A percentile compares a stretch with the other conserved stretches of the same genome.
These are phyloP conservation scores for Malus fusca DNA, from an alignment of 306 rosid species.

Conservation along the genomic window DNA sequence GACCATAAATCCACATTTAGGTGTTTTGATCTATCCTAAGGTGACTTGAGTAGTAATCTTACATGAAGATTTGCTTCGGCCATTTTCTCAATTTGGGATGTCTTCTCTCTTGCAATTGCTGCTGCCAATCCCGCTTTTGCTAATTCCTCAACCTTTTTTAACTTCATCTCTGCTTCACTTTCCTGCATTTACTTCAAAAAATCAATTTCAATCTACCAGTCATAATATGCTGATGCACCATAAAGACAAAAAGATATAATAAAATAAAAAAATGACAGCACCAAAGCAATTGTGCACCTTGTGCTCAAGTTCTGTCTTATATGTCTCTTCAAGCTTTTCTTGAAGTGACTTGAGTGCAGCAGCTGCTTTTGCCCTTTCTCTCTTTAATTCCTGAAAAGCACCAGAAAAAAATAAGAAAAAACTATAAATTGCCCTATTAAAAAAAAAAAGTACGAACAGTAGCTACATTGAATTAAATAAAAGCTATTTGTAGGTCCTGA, in stretches of 20 bases:
- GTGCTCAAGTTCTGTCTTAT: constrained; percentile 66
- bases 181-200: constrained; percentile 47
- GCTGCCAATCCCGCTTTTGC: constrained; percentile 81
- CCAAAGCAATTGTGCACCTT: constrained; percentile 44
- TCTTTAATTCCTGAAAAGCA: constrained; percentile 62
- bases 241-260: not conserved
- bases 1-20: constrained; percentile 9
- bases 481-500: not conserved
- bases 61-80: constrained; percentile 86
- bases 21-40: constrained; percentile 14
- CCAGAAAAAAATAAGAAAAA: constrained; percentile 34
- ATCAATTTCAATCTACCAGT: constrained; percentile 21
- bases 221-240: constrained; percentile 12
- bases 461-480: not conserved
- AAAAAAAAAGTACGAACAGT: not conserved
- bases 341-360: constrained; percentile 74
- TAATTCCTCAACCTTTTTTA: constrained; percentile 49
- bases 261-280: not conserved
- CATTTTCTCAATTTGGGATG: constrained; percentile 82
- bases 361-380: constrained; percentile 80
- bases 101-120: constrained; percentile 78
- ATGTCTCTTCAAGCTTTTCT: constrained; percentile 81
- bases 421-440: not conserved
- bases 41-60: constrained; percentile 31
- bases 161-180: constrained; percentile 49